Conservation (phyloP, 352 stramenopile species). For the Pseudoperonospora humuli region DNA sequence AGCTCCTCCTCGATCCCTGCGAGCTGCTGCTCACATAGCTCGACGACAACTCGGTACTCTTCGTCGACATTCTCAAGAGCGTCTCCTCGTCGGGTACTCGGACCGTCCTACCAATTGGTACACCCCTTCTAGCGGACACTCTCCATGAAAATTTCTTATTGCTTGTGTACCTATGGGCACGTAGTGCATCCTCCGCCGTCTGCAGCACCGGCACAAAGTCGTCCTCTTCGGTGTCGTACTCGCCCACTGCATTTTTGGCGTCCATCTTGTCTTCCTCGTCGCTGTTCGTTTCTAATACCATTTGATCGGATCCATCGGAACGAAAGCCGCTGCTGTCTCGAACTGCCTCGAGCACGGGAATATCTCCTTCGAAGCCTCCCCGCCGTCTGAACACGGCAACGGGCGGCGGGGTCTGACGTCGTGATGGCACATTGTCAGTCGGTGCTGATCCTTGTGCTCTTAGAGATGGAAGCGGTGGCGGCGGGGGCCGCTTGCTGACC, state of each 20-base stretch:
- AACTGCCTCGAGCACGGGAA: conserved; percentile 55
- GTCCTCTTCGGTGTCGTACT: conserved; percentile 39
- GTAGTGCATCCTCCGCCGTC: conserved; percentile 49
- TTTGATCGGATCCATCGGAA: conserved; percentile 28
- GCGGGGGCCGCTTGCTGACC: conserved; percentile 9
- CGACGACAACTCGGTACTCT: conserved; percentile 25
- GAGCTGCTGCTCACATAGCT: conserved; percentile 35
- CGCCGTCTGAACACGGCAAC: conserved; percentile 3
- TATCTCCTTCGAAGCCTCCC: conserved; percentile 38
- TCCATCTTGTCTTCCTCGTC: conserved; percentile 31
- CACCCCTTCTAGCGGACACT: conserved; percentile 22
- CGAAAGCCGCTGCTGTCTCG: conserved; percentile 36
- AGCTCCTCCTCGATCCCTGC: conserved; percentile 26
- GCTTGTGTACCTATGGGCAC: conserved; percentile 23
- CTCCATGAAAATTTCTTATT: conserved; percentile 50
- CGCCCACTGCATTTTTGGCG: conserved; percentile 22
- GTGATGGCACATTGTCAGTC: conserved; percentile 2
- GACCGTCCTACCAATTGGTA: conserved; percentile 16
- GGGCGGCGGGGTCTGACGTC: conserved; percentile 1
- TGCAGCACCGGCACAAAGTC: conserved; percentile 63
- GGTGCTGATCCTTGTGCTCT: conserved; percentile 5
- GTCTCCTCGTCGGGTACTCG: conserved; percentile 37
- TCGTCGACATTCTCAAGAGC: conserved; percentile 45
- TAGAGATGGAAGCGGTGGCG: conserved; percentile 16
- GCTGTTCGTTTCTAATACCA: conserved; percentile 20